Conservation (phyloP, 2,329 filamentous ascomycete genomes). For the Alternaria ventricosa region DNA sequence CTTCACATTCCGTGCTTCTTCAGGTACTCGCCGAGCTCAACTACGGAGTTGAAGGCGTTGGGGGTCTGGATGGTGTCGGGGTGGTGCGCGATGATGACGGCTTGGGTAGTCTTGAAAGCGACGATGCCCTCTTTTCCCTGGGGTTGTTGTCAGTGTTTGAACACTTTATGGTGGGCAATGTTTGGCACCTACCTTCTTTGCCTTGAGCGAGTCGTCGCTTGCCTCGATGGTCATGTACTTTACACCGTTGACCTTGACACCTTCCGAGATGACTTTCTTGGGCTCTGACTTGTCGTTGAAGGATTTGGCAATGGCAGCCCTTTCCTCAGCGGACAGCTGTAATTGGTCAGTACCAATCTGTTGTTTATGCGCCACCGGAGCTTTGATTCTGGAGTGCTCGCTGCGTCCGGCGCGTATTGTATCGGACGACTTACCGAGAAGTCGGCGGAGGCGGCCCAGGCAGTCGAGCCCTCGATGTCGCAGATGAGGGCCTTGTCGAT, state of each 20-base stretch:
- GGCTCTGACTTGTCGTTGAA: constrained; percentile 64
- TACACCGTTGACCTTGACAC: constrained; percentile 76
- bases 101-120: constrained; percentile 85
- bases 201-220: constrained; percentile 81
- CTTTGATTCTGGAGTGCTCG: neutral
- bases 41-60: constrained; percentile 78
- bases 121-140: constrained; percentile 81
- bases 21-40: constrained; percentile 87
- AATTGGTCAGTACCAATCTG: constrained; percentile 16
- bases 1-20: constrained; percentile 76
- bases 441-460: constrained; percentile 85
- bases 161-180: neutral
- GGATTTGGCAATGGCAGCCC: constrained; percentile 60
- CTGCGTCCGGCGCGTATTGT: constrained; percentile 4
- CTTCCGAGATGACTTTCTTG: constrained; percentile 73
- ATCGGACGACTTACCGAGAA: constrained; percentile 70
- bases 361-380: neutral
- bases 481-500: constrained; percentile 60
- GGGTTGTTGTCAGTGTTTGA: constrained; percentile 14
- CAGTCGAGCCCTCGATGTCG: constrained; percentile 55
- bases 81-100: constrained; percentile 89
- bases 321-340: constrained; percentile 61
- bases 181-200: constrained; percentile 71
- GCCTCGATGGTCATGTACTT: constrained; percentile 80
- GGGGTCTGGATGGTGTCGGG: constrained; percentile 74